Conservation (phyloP, 371 early-diverging fungal species). For the Syncephalis plumigaleata region DNA sequence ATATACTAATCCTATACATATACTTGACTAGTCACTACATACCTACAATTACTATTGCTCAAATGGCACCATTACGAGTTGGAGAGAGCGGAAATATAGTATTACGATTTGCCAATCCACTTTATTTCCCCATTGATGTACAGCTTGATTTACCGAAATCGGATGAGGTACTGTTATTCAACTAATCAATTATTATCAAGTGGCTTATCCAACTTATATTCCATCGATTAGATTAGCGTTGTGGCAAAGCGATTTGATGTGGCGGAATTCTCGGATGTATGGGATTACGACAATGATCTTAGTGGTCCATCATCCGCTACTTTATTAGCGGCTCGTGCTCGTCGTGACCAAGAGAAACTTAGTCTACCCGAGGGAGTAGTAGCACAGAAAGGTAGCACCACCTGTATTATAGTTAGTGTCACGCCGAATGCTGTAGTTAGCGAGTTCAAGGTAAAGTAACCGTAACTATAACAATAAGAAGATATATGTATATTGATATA, state of each 20-base stretch:
- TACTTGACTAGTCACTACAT: conserved; percentile 35
- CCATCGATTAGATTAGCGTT: conserved; percentile 30
- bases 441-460: conserved; percentile 23
- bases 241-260: conserved; percentile 52
- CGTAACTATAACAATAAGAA: background rate
- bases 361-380: conserved; percentile 17
- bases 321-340: no score
- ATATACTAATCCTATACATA: background rate
- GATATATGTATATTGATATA: no score
- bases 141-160: conserved; percentile 26
- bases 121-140: conserved; percentile 50
- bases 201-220: background rate
- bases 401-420: conserved; percentile 35
- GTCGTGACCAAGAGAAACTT: conserved; percentile 7
- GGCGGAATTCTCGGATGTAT: conserved; percentile 60
- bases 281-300: conserved; percentile 57
- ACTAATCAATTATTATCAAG: background rate
- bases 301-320: no score
- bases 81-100: conserved; percentile 32
- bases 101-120: conserved; percentile 72
- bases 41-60: conserved; percentile 55
- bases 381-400: conserved; percentile 35
- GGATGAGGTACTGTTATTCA: conserved; percentile 6
- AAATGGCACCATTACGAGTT: conserved; percentile 31
- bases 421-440: conserved; percentile 20